Evolutionary conservation across 2,329 filamentous ascomycete species (phyloP).

Genomic region (Calonectria montana): DNA sequence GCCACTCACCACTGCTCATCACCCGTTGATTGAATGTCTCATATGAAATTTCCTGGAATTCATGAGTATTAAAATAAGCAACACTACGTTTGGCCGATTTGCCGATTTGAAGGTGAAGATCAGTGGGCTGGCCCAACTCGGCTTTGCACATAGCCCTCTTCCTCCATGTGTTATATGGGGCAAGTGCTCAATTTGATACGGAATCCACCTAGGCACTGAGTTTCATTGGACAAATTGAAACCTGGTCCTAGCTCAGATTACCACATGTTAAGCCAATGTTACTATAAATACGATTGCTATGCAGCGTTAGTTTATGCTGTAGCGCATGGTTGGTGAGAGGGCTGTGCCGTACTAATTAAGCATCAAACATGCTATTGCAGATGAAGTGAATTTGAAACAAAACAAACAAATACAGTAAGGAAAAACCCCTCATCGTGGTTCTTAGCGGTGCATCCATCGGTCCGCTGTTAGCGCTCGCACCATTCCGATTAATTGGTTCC

Average conservation of each 20-base stretch:
- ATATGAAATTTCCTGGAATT: not conserved
- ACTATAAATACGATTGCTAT: not conserved
- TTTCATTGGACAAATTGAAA: not conserved
- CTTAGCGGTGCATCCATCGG: not conserved
- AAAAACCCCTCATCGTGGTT: not conserved
- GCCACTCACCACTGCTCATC: not conserved
- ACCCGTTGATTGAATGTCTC: not conserved
- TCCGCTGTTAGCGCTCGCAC: not conserved
- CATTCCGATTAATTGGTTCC: not conserved
- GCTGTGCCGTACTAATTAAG: not conserved
- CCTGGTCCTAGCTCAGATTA: not conserved
- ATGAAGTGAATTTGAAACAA: not conserved
- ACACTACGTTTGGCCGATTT: not conserved
- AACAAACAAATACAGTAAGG: not conserved
- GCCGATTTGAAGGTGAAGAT: not conserved
- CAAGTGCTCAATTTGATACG: not conserved
- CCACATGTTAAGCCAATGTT: not conserved
- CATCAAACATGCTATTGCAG: not conserved
- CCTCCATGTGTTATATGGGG: not conserved
- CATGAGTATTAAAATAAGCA: no score
- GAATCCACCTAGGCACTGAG: not conserved
- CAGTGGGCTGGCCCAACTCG: not conserved
- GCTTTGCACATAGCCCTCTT: not conserved
- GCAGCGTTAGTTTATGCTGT: not conserved
- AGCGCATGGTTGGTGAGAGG: not conserved